phyloP scores from a whole-genome alignment of 2,329 filamentous ascomycete species.

The Talaromyces sp. region DNA sequence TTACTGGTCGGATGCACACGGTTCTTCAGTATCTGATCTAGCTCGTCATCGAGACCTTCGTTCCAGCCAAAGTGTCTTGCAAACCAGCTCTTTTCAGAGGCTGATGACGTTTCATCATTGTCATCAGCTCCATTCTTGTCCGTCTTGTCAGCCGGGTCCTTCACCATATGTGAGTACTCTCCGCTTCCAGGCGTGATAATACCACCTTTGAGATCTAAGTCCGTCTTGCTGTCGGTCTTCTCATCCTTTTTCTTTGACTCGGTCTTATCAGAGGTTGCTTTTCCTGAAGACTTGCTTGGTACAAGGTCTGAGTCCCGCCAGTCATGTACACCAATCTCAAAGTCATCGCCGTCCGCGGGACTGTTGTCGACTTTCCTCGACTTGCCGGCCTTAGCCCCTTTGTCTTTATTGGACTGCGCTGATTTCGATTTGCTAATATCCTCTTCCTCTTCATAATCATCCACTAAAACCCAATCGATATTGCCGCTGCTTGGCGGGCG shows the following conservation, averaged over 20 bases:
- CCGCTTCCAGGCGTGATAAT: constrained; percentile 71
- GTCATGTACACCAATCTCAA: constrained; percentile 80
- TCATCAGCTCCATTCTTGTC: constrained; percentile 13
- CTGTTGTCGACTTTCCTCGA: constrained; percentile 25
- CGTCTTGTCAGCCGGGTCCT: constrained; percentile 35
- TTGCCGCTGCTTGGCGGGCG: constrained; percentile 70
- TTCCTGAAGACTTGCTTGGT: constrained; percentile 37
- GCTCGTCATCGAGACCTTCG: constrained; percentile 20
- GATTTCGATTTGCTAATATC: constrained; percentile 25
- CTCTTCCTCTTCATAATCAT: constrained; percentile 60
- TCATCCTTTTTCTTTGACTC: constrained; percentile 30
- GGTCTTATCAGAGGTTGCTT: constrained; percentile 24
- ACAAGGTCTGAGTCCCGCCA: constrained; percentile 78
- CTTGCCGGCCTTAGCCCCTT: constrained; percentile 22
- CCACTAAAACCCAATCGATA: constrained; percentile 68
- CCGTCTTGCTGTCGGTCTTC: constrained; percentile 31
- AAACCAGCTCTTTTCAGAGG: constrained; percentile 30
- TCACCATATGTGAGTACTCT: constrained; percentile 52
- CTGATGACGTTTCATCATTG: background rate
- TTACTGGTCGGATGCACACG: constrained; percentile 9
- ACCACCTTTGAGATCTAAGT: constrained; percentile 54
- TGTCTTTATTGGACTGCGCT: constrained; percentile 28
- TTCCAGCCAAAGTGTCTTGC: constrained; percentile 33
- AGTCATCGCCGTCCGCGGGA: constrained; percentile 56
- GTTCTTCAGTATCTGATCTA: constrained; percentile 13